These are phyloP conservation scores for Penicillium steckii DNA, from an alignment of 495 filamentous ascomycete genomes.

Conservation along the genomic window DNA sequence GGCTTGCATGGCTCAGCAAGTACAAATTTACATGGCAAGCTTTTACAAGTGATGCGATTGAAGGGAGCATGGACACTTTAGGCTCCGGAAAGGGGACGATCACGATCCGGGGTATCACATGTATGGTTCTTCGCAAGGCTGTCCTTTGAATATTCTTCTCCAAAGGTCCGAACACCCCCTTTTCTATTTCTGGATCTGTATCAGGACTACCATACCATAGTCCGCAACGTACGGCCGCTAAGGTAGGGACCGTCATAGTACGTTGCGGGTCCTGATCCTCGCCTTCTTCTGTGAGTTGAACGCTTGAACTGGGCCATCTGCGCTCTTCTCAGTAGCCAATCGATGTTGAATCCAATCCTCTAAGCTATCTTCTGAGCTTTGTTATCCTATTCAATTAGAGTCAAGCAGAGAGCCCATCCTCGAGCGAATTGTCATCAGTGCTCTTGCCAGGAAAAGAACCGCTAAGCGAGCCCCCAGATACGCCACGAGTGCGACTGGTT, in stretches of 20 bases:
- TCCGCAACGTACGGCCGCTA: no score
- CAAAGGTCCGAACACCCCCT: background rate
- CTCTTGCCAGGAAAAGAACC: background rate
- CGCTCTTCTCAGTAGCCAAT: background rate
- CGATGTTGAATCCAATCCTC: no score
- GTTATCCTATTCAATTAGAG: no score
- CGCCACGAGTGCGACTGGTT: conserved; percentile 1
- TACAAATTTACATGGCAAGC: background rate
- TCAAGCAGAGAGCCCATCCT: background rate
- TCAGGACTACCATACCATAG: no score
- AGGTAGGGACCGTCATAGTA: background rate
- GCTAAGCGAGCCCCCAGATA: background rate
- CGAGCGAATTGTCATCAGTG: no score
- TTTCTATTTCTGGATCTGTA: background rate
- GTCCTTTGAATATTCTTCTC: no score
- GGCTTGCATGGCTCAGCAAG: background rate
- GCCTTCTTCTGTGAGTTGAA: background rate
- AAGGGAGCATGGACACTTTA: background rate
- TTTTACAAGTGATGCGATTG: background rate
- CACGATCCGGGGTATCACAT: background rate
- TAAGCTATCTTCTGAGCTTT: no score
- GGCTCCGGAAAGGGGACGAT: background rate
- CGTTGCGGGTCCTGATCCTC: background rate
- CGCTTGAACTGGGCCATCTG: background rate
- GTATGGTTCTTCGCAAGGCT: background rate